These are phyloP conservation scores for Sarcocystis neurona DNA, from an alignment of 169 alveolate species.

Conservation along the genomic window DNA sequence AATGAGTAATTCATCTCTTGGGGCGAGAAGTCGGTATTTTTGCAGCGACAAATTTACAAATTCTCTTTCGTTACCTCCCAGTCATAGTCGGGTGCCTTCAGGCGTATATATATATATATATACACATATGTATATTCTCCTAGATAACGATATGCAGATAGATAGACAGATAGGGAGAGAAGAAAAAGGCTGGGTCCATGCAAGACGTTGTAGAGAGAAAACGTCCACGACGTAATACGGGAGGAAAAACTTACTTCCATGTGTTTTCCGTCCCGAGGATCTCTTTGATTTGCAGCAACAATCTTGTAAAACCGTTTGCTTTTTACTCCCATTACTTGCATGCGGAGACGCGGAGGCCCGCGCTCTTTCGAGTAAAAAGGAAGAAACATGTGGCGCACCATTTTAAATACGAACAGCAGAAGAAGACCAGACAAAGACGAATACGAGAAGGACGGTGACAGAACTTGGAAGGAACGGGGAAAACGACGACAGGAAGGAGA, in stretches of 20 bases:
- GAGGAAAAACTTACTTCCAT: constrained; percentile 74
- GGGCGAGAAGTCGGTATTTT: too few relatives aligned
- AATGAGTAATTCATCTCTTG: too few relatives aligned
- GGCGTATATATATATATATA: not conserved
- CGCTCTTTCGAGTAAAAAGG: constrained; percentile 67
- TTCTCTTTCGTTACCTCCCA: too few relatives aligned
- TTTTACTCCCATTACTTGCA: constrained; percentile 61
- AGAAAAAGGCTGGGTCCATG: not conserved
- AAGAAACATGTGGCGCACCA: constrained; percentile 65
- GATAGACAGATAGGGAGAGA: not conserved
- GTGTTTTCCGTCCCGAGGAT: constrained; percentile 87
- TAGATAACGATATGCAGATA: not conserved
- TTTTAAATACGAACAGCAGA: not conserved
- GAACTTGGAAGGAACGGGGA: not conserved
- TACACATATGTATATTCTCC: not conserved
- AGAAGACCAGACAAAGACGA: not conserved
- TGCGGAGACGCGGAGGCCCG: constrained; percentile 67
- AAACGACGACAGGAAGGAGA: not conserved
- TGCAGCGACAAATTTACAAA: too few relatives aligned
- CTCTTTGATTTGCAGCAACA: constrained; percentile 87
- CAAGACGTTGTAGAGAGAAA: not conserved
- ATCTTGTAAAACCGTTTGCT: constrained; percentile 78
- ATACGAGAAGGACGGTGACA: not conserved
- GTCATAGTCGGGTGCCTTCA: too few relatives aligned
- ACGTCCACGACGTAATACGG: not conserved